These are phyloP conservation scores for Capsicum baccatum DNA, from an alignment of 257 asterid species.

Conservation along the genomic window DNA sequence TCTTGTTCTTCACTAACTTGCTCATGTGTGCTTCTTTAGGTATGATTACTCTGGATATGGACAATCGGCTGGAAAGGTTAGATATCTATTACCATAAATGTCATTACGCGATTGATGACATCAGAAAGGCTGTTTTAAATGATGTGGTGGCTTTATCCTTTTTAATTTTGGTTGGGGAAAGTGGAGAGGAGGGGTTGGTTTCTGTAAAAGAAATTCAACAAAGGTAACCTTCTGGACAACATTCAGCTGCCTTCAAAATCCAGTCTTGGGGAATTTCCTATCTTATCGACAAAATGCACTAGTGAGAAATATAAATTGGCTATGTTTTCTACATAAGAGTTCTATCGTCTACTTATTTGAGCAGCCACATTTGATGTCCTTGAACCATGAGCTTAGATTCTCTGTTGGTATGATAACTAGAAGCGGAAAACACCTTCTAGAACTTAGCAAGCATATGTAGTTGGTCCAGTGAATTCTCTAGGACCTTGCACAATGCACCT, in stretches of 20 bases:
- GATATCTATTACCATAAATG: slow-evolving; percentile 36
- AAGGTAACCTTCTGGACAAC: slow-evolving; percentile 1
- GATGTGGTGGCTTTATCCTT: neutral
- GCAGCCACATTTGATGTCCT: neutral
- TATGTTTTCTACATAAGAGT: neutral
- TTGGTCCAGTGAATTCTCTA: slow-evolving; percentile 1
- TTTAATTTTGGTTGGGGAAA: neutral
- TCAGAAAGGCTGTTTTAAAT: neutral
- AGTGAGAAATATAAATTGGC: neutral
- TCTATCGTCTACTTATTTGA: neutral
- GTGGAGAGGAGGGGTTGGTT: neutral
- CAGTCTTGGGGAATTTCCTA: neutral
- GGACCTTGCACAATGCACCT: neutral
- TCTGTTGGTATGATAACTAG: neutral
- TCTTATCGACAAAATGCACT: neutral
- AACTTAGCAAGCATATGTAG: neutral
- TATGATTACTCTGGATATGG: slow-evolving; percentile 99
- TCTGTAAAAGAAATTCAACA: neutral
- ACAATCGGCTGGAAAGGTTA: slow-evolving; percentile 95
- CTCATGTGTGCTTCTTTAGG: slow-evolving; percentile 48
- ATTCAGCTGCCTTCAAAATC: neutral
- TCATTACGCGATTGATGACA: neutral
- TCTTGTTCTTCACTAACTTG: slow-evolving; percentile 34
- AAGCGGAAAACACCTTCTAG: neutral
- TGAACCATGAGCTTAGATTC: neutral